Evolutionary conservation across 306 rosid species (phyloP).

Genomic region (Coriaria nepalensis): DNA sequence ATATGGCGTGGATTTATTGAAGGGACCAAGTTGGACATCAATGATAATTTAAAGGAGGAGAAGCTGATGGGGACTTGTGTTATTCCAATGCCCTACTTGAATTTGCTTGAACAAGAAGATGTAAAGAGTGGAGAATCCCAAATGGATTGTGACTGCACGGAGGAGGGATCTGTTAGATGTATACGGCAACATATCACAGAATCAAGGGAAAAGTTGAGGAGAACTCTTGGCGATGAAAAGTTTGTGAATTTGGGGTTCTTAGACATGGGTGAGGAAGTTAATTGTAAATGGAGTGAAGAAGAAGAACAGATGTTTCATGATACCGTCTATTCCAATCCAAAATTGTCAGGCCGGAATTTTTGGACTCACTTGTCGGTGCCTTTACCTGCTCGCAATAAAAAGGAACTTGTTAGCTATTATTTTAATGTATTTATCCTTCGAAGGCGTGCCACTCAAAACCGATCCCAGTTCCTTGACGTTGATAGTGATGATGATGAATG

Average conservation of each 20-base stretch:
- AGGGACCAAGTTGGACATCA: too few relatives aligned
- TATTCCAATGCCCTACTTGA: neutral
- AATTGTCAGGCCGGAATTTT: neutral
- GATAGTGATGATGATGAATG: conserved; percentile 4
- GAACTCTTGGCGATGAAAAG: neutral
- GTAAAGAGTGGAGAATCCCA: neutral
- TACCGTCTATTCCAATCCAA: neutral
- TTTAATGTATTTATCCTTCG: conserved; percentile 1
- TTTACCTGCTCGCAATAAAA: neutral
- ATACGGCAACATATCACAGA: conserved; percentile 1
- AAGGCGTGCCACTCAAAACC: neutral
- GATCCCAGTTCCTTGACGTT: neutral
- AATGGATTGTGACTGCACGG: neutral
- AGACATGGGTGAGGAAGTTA: conserved; percentile 1
- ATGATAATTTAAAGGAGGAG: too few relatives aligned
- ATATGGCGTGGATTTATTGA: conserved; percentile 16
- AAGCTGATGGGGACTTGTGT: conserved; percentile 3
- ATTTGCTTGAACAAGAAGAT: neutral
- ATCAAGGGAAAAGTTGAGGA: neutral
- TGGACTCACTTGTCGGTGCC: neutral
- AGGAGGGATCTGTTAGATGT: neutral
- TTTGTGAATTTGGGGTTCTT: neutral
- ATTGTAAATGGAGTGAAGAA: neutral
- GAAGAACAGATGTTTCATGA: neutral
- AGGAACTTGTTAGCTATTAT: conserved; percentile 3